Base-by-base conservation (phyloP, 306 rosid genomes). In the Fragaria ananassa region DNA sequence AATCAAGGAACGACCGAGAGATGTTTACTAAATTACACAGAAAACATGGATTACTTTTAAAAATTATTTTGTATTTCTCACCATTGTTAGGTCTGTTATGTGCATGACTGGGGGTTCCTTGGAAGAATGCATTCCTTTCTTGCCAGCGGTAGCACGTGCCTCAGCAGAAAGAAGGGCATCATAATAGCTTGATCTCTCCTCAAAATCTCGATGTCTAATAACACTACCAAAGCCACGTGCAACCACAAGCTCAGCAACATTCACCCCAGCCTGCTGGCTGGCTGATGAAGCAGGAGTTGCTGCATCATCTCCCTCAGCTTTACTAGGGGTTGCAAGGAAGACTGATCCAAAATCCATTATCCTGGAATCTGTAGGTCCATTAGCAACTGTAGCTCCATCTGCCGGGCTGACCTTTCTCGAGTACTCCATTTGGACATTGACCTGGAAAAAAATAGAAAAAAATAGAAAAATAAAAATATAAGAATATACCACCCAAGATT, bases 91-190 rank as follows among this genome's bases (percentile, higher is more conserved):
- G 82, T 95, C 99, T 77, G 97, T 92, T 69, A 95, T 89, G 78
- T 95, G 99, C 97, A 89, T 95, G 78, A 89, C 98, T 53, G 97
- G 99, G 77, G 97, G 84, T 81, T 95, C 99, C 89, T 87, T 95
- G 83, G 91, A 89, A 85, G 99, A 95, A 86, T 95, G 97, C 68
- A 88, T 81, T 67, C 97, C 96, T 79, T 91, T 95, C 88, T 76
- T 95, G 71, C 92, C 93, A 54, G 93, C 44, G 69, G 39, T 75
- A 58, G 99, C 96, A 58, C 99, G 97, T 39, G 97, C 70, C 80
- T 95, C 99, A 41, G 99, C 98, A 34, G 97, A 87, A 78, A 95
- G 97, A 85, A 95, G 98, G 73, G 97, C 92, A 87, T 95, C 99
- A 78, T 95, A 95, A 78, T 79, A 82, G 79, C 87, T 95, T 60